Evolutionary conservation across 2,329 filamentous ascomycete genomes (phyloP), one percentile per base, ranked within the genome.

Genomic region (Trichoderma lentiforme): DNA sequence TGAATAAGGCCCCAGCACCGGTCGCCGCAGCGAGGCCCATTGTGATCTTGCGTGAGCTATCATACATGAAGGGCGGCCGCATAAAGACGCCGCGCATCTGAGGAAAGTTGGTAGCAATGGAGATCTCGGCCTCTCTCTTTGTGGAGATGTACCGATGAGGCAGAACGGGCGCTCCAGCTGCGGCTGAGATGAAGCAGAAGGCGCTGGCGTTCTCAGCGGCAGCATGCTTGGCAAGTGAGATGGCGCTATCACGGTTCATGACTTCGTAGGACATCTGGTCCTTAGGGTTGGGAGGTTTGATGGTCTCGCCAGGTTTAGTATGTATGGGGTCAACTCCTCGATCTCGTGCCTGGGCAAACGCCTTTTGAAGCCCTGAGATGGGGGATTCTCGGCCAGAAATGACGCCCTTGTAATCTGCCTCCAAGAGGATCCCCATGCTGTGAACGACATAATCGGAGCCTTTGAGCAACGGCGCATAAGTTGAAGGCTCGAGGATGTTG

Each of bases 401-500:
- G 18, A 97, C 91, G 76, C 92, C 93, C 83, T 99, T 99, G 89
- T 99, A 99, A 85, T 99, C 96, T 64, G 95, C 94, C 84, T 99
- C 96, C 11, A 99, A 89, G 21, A 99, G 87, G 77, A 99, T 98
- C 11, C 96, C 96, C 92, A 98, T 95, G 78, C 88, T 94, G 86
- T 99, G 96, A 61, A 99, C 92, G 30, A 98, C 95, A 71, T 91
- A 95, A 80, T 94, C 90, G 73, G 94, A 93, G 71, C 88, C 89
- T 75, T 89, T 88, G 73, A 99, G 89, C 62, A 95, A 88, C 0
- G 91, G 84, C 9, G 88, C 89, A 83, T 98, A 99, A 21, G 92
- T 92, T 1, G 88, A 84, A 0, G 96, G 95, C 73, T 92, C 89
- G 73, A 99, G 89, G 76, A 98, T 91, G 82, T 98, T 93, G 77